These are phyloP conservation scores for Trichocomaceae sp. DNA, from an alignment of 2,329 filamentous ascomycete genomes.

Conservation along the genomic window DNA sequence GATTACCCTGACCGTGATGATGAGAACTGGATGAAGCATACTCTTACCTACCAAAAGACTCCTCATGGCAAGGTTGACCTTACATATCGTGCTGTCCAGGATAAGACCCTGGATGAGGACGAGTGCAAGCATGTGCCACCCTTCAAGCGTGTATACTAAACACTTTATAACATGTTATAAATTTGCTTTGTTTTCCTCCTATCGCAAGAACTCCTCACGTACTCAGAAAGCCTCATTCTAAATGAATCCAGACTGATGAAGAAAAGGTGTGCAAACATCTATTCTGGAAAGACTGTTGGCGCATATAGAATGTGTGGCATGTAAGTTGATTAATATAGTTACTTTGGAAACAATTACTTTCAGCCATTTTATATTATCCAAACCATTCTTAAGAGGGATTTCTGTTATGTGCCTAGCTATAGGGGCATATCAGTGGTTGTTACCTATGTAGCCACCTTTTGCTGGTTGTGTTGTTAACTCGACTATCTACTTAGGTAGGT, in stretches of 20 bases:
- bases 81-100: conserved; percentile 75
- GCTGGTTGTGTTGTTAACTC: background rate
- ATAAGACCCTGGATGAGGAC: conserved; percentile 79
- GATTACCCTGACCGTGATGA: conserved; percentile 95
- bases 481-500: background rate
- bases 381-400: background rate
- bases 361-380: background rate
- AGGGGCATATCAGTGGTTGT: no score
- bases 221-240: background rate
- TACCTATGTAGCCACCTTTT: no score
- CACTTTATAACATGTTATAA: conserved; percentile 5
- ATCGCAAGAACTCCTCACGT: background rate
- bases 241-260: background rate
- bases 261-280: background rate
- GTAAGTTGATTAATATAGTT: conserved; percentile 6
- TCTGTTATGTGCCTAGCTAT: no score
- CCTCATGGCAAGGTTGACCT: conserved; percentile 84
- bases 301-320: conserved; percentile 10
- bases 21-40: conserved; percentile 99
- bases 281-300: conserved; percentile 4
- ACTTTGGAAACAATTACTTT: conserved; percentile 2
- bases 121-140: conserved; percentile 96
- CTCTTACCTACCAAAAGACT: conserved; percentile 87
- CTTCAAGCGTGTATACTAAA: conserved; percentile 66
- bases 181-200: background rate